phyloP scores from a whole-genome alignment of 768 basidiomycete genomes.

The Crepidotus variabilis region DNA sequence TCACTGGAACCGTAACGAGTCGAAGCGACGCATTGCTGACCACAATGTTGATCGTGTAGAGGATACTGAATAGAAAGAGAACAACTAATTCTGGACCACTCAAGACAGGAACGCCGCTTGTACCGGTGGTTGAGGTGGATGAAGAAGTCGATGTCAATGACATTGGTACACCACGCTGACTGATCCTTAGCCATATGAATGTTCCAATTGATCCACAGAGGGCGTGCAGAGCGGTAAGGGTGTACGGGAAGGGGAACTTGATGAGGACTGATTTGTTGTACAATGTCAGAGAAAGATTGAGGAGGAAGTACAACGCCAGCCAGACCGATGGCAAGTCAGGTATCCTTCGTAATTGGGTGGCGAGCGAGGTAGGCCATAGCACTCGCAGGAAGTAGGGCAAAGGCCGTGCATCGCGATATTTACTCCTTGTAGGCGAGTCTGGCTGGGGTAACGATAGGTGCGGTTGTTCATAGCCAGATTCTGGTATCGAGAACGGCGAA shows the following conservation, averaged over 20 bases:
- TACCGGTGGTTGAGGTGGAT: conserved; percentile 6
- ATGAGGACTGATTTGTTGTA: conserved; percentile 95
- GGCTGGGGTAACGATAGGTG: not conserved
- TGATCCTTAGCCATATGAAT: conserved; percentile 48
- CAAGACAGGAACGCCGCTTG: conserved; percentile 22
- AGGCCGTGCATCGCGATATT: not conserved
- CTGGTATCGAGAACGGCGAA: conserved; percentile 1
- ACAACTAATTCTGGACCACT: conserved; percentile 55
- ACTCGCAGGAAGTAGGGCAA: not conserved
- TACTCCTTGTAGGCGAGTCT: not conserved
- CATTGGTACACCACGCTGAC: not conserved
- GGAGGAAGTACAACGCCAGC: conserved; percentile 67
- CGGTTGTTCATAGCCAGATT: not conserved
- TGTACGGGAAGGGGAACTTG: conserved; percentile 94
- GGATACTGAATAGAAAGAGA: conserved; percentile 76
- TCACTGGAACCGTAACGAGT: conserved; percentile 84
- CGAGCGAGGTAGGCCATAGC: not conserved
- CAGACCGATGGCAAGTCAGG: not conserved
- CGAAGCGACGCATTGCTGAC: conserved; percentile 90
- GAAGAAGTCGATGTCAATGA: not conserved
- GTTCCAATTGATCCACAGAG: conserved; percentile 83
- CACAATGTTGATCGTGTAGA: conserved; percentile 93
- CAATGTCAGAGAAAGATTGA: conserved; percentile 89
- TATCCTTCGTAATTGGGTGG: not conserved
- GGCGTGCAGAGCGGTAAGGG: conserved; percentile 89